These are phyloP conservation scores for Apiospora koreana DNA, from an alignment of 2,329 filamentous ascomycete genomes.

Conservation along the genomic window DNA sequence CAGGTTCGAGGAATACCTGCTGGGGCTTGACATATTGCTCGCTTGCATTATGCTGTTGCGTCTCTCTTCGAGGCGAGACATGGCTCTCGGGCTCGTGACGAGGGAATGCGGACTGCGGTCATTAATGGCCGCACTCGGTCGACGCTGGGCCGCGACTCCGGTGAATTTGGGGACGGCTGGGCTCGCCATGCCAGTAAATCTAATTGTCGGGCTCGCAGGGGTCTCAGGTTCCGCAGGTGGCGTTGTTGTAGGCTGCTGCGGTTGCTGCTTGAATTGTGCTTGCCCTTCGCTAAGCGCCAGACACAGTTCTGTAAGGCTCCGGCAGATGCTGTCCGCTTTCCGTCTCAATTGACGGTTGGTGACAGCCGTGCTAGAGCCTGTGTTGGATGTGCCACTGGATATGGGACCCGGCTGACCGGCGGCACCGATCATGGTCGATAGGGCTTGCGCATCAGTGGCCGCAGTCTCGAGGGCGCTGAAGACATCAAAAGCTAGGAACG, in stretches of 20 bases:
- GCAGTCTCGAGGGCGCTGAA: constrained; percentile 80
- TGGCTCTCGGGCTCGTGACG: constrained; percentile 46
- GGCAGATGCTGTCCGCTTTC: constrained; percentile 91
- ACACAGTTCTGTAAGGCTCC: constrained; percentile 89
- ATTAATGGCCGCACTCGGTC: constrained; percentile 34
- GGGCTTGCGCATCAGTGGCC: constrained; percentile 75
- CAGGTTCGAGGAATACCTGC: constrained; percentile 33
- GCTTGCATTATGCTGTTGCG: constrained; percentile 48
- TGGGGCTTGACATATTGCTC: constrained; percentile 47
- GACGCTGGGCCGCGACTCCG: constrained; percentile 37
- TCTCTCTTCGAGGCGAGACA: constrained; percentile 56
- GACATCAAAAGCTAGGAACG: constrained; percentile 68
- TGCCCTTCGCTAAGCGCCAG: constrained; percentile 73
- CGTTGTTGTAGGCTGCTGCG: constrained; percentile 22
- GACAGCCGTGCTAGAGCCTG: constrained; percentile 52
- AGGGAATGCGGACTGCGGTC: constrained; percentile 41
- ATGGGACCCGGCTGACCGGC: constrained; percentile 69
- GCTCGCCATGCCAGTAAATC: constrained; percentile 28
- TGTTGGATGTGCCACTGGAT: constrained; percentile 65
- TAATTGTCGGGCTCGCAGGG: constrained; percentile 7
- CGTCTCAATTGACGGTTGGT: constrained; percentile 84
- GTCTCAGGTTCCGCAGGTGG: constrained; percentile 28
- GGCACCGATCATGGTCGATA: constrained; percentile 77
- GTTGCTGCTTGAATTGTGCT: constrained; percentile 36
- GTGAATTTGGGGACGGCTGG: constrained; percentile 47